These are phyloP conservation scores for Candida piceae DNA, from an alignment of 805 yeast species.

Conservation along the genomic window DNA sequence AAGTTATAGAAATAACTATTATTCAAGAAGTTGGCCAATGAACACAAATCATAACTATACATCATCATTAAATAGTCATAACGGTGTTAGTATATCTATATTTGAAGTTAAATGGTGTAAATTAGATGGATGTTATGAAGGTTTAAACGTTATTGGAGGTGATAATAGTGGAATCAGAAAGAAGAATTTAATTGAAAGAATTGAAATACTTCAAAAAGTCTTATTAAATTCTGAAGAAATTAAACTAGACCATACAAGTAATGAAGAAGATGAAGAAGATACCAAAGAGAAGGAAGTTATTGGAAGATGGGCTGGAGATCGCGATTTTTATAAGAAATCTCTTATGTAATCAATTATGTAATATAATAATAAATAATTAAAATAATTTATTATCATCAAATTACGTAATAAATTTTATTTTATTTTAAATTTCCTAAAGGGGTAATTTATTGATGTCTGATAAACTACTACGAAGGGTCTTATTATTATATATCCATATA, in stretches of 20 bases:
- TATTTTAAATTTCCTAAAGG: too few relatives aligned
- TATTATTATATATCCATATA: too few relatives aligned
- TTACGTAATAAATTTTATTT: too few relatives aligned
- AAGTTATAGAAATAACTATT: conserved; percentile 58
- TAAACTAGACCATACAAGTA: too few relatives aligned
- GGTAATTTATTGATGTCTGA: too few relatives aligned
- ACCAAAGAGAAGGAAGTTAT: conserved; percentile 6
- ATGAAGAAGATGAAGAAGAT: neutral
- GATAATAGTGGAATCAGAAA: conserved; percentile 21
- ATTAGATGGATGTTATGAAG: conserved; percentile 20
- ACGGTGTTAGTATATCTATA: conserved; percentile 72
- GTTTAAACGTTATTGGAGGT: conserved; percentile 9
- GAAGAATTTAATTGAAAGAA: conserved; percentile 18
- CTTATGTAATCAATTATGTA: neutral
- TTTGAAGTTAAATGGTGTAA: conserved; percentile 48
- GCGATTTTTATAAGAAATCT: conserved; percentile 8
- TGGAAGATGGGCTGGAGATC: conserved; percentile 9
- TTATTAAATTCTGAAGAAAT: conserved; percentile 1
- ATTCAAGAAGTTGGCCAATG: conserved; percentile 66
- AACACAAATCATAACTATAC: conserved; percentile 7
- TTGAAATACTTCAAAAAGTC: conserved; percentile 11
- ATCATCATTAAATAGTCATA: conserved; percentile 49
- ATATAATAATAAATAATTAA: too few relatives aligned
- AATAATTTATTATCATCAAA: too few relatives aligned
- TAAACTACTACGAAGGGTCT: too few relatives aligned